Base-by-base conservation (phyloP, 2,329 filamentous ascomycete species). In the Aureobasidium namibiae region DNA sequence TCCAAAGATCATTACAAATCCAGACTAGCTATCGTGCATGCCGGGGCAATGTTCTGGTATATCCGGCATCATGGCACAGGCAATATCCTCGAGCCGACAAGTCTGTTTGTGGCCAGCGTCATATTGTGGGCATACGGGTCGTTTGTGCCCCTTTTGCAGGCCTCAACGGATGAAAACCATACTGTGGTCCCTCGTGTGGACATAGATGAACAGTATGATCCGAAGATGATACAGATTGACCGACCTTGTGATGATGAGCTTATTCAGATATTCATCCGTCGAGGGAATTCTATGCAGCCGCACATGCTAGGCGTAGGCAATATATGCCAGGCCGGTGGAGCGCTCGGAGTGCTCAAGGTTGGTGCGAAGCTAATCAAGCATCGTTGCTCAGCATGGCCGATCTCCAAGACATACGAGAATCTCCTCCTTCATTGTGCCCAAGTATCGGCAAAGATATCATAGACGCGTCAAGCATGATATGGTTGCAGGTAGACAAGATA, bases 161-260 rank as follows among this genome's bases (percentile, higher is more conserved):
- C 61, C 42, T 36, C 38, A 36, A 41, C 31, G 21, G 41, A 41
- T 14, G 38, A 58, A 6, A 6, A 60, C 9, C 46, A 54, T 24
- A 36, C 31, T 41, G 36, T 21, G 8, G 10, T 42, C 6, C 21
- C 29, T n/a, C 54, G 56, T 39, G 38, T 26, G 9, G 53, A 53
- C 7, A 54, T 52, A 4, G 52, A 56, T 16, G 52, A 56, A 13
- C 38, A 44, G 9, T 56, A 45, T 23, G 61, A 59, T 24, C 64
- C 64, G 13, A 58, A 61, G n/a, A 58, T 52, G 29, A 65, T 65
- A 54, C 61, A 63, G 24, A 61, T 65, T 41, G 64, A 65, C 18
- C 59, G 64, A 21, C 64, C 64, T 8, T 63, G 61, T 26, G 64
- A 65, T 26, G 64, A 65, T 31, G 64, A 65, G 41, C 63, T 65